phyloP scores from a whole-genome alignment of 1,139 yeast genomes.

The Saccharomyces hybrid region DNA sequence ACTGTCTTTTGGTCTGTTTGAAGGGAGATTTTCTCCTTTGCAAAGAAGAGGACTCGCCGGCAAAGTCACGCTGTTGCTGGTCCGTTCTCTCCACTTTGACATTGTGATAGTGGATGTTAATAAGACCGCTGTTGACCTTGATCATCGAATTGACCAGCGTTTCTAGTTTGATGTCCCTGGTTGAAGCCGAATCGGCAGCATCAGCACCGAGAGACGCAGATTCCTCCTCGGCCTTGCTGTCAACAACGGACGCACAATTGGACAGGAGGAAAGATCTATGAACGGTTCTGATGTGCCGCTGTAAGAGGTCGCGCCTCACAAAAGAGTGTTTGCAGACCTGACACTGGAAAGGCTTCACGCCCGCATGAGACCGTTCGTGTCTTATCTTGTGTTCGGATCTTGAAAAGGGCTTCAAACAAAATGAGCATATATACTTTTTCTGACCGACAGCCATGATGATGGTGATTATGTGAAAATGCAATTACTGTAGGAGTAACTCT shows the following conservation, averaged over 20 bases:
- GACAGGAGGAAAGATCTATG: slow-evolving; percentile 35
- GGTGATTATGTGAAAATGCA: not conserved
- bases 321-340: slow-evolving; percentile 62
- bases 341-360: slow-evolving; percentile 76
- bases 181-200: not conserved
- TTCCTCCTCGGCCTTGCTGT: not conserved
- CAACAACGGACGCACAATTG: not conserved
- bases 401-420: slow-evolving; percentile 74
- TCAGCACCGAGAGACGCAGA: not conserved
- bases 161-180: slow-evolving; percentile 9
- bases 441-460: slow-evolving; percentile 34
- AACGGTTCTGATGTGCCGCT: slow-evolving; percentile 72
- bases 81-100: not conserved
- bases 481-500: not conserved
- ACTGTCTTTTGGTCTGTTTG: not conserved
- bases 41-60: not conserved
- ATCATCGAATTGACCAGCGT: slow-evolving; percentile 17
- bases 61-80: not conserved
- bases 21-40: not conserved
- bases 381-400: slow-evolving; percentile 76
- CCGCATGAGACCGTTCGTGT: slow-evolving; percentile 79
- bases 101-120: not conserved
- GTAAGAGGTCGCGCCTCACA: slow-evolving; percentile 68
- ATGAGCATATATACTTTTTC: slow-evolving; percentile 62
- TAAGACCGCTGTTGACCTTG: slow-evolving; percentile 6